Conservation (phyloP, 352 stramenopile species). For the Phytophthora cactorum region DNA sequence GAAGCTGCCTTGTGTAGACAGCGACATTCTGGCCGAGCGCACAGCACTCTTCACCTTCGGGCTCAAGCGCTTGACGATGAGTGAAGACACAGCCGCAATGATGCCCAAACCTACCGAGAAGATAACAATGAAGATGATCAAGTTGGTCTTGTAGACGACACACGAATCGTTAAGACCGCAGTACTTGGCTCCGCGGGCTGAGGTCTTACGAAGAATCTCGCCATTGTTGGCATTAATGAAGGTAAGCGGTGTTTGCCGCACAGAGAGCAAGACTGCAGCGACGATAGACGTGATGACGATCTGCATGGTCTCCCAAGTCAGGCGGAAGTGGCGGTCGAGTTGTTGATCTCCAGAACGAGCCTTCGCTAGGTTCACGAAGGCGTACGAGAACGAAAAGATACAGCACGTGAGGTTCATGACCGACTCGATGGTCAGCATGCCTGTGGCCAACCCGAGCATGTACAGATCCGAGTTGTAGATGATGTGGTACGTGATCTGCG, state of each 20-base stretch:
- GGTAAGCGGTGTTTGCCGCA: conserved; percentile 15
- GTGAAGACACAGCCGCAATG: conserved; percentile 15
- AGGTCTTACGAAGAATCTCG: conserved; percentile 35
- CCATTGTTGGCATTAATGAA: conserved; percentile 33
- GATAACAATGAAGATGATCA: conserved; percentile 24
- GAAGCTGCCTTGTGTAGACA: background rate
- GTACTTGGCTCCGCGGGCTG: conserved; percentile 18
- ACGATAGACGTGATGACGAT: conserved; percentile 25
- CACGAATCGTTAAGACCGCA: conserved; percentile 40
- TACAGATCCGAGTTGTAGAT: conserved; percentile 38
- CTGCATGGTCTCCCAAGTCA: conserved; percentile 39
- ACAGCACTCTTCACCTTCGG: conserved; percentile 26
- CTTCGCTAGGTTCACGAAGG: conserved; percentile 32
- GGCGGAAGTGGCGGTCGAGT: conserved; percentile 34
- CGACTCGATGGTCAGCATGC: conserved; percentile 31
- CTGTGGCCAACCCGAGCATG: conserved; percentile 31
- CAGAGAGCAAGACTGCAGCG: background rate
- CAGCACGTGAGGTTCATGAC: conserved; percentile 43
- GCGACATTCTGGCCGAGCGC: conserved; percentile 17
- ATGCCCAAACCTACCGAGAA: conserved; percentile 27
- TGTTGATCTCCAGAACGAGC: conserved; percentile 33
- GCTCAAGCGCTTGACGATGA: conserved; percentile 27
- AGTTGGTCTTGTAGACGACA: conserved; percentile 37
- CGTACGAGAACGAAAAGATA: conserved; percentile 35
- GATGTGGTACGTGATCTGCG: conserved; percentile 40